phyloP scores from a whole-genome alignment of 1,284 basidiomycete genomes.

The Neolentinus lepideus region DNA sequence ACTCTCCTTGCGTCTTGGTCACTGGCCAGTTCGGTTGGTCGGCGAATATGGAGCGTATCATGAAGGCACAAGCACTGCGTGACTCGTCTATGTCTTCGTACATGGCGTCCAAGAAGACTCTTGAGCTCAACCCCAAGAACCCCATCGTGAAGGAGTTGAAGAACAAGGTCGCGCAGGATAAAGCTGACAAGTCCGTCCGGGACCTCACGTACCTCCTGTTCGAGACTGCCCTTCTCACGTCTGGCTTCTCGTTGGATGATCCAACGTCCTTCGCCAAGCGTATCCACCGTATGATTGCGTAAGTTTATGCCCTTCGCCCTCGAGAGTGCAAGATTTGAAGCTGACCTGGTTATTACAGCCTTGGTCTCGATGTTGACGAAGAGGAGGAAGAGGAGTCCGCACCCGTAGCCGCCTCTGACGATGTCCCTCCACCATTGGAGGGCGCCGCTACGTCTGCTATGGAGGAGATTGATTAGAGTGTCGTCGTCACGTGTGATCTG shows the following conservation, averaged over 20 bases:
- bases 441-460: slow-evolving; percentile 65
- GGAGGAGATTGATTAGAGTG: slow-evolving; percentile 77
- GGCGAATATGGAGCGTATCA: slow-evolving; percentile 99
- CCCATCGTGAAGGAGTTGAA: slow-evolving; percentile 95
- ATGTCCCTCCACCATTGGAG: slow-evolving; percentile 42
- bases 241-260: slow-evolving; percentile 93
- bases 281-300: slow-evolving; percentile 95
- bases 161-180: slow-evolving; percentile 93
- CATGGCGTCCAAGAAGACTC: slow-evolving; percentile 99
- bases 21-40: slow-evolving; percentile 99
- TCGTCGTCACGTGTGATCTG: slow-evolving; percentile 4
- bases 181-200: slow-evolving; percentile 97
- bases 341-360: slow-evolving; percentile 25
- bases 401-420: slow-evolving; percentile 28
- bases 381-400: slow-evolving; percentile 33
- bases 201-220: slow-evolving; percentile 94
- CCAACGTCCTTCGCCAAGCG: slow-evolving; percentile 94
- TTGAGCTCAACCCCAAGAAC: slow-evolving; percentile 95
- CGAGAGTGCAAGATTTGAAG: slow-evolving; percentile 1
- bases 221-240: slow-evolving; percentile 94
- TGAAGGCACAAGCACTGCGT: slow-evolving; percentile 99
- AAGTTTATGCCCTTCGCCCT: slow-evolving; percentile 19
- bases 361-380: slow-evolving; percentile 81
- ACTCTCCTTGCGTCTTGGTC: slow-evolving; percentile 95
- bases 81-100: slow-evolving; percentile 99